Conservation (phyloP, 305 asterid species). For the Solanum hybrid region DNA sequence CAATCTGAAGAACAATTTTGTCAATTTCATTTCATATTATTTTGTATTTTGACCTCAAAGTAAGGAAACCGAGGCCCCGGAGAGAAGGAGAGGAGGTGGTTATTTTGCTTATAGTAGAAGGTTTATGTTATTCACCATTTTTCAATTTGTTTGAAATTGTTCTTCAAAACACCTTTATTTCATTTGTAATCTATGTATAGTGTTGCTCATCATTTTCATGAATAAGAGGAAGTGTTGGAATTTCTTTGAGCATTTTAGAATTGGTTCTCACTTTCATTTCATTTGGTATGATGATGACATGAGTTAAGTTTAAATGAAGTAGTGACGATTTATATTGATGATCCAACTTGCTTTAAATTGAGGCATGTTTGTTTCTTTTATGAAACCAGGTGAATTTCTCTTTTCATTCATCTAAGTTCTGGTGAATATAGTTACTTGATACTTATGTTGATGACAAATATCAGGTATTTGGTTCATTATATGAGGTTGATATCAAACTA, state of each 20-base stretch:
- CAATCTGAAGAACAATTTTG: background rate
- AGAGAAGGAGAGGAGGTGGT: background rate
- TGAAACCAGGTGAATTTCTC: background rate
- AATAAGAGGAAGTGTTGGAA: background rate
- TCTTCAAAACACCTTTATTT: background rate
- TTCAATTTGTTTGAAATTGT: background rate
- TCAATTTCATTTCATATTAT: background rate
- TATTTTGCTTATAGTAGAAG: background rate
- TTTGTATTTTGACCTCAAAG: background rate
- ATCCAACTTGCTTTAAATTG: background rate
- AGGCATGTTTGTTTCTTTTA: too few species aligned
- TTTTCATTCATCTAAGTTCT: background rate
- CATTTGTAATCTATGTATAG: background rate
- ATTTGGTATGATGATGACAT: background rate
- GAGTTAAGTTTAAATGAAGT: background rate
- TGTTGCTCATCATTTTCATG: background rate
- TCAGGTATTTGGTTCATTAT: background rate
- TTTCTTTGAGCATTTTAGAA: background rate
- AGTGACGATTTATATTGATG: background rate
- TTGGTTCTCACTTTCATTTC: background rate
- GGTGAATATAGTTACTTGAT: background rate
- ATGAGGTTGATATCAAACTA: background rate
- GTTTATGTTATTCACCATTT: background rate
- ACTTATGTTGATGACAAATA: background rate
- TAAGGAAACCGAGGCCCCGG: background rate